A percentile compares a stretch with the other conserved stretches of the same genome.
These are phyloP conservation scores for Chlamydomonas sp. DNA, from an alignment of 139 green algal species.

Conservation along the genomic window DNA sequence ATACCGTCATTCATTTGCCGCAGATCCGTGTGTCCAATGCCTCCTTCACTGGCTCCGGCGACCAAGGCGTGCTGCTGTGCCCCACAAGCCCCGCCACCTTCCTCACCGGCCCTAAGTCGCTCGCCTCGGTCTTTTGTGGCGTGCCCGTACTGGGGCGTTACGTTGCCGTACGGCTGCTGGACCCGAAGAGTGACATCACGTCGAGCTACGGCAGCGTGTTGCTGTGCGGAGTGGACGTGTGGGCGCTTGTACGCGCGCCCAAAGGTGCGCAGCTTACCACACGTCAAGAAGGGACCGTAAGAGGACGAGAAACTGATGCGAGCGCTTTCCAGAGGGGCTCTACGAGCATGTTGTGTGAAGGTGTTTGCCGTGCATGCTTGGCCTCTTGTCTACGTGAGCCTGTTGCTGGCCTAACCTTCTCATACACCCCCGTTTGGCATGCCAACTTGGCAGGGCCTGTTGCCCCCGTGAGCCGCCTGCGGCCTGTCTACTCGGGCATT, in stretches of 20 bases:
- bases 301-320: no score
- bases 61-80: not conserved
- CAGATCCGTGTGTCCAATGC: slow-evolving; percentile 20
- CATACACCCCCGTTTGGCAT: no score
- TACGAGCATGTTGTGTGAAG: no score
- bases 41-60: slow-evolving; percentile 1
- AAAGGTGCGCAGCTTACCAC: not conserved
- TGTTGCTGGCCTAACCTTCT: no score
- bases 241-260: not conserved
- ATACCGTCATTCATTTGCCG: no score
- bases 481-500: no score
- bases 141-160: slow-evolving; percentile 1
- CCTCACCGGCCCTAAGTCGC: not conserved
- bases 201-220: not conserved
- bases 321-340: no score
- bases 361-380: no score
- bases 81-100: not conserved
- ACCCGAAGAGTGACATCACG: not conserved
- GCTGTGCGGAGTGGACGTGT: slow-evolving; percentile 31
- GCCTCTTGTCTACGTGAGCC: no score
- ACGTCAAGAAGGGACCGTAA: no score
- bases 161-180: slow-evolving; percentile 17
- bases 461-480: no score
- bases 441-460: no score
- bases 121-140: not conserved